Percentiles rank a stretch among this genome's conserved stretches.
Evolutionary conservation across 345 rosid species (phyloP).

Genomic region (Arabidopsis suecica): DNA sequence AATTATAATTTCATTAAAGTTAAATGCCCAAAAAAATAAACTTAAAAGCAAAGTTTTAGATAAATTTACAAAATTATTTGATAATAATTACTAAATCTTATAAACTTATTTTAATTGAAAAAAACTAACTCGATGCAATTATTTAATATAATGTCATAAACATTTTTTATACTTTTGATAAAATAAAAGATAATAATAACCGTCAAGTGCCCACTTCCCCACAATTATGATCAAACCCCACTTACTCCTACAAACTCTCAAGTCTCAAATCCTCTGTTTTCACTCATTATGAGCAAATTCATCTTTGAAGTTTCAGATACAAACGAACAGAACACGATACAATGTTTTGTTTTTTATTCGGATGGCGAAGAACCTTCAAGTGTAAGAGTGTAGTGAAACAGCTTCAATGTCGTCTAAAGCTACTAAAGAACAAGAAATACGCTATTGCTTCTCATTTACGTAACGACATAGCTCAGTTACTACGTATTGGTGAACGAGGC

Average conservation of each 20-base stretch:
- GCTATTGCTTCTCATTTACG: slow-evolving; percentile 62
- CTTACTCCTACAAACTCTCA: slow-evolving; percentile 36
- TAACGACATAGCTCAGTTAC: slow-evolving; percentile 67
- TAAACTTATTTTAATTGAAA: too few relatives aligned
- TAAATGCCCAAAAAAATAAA: too few relatives aligned
- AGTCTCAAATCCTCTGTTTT: slow-evolving; percentile 27
- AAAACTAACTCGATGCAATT: too few relatives aligned
- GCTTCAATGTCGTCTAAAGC: slow-evolving; percentile 63
- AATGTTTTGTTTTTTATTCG: slow-evolving; percentile 72
- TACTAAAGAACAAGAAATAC: slow-evolving; percentile 65
- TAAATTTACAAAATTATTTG: too few relatives aligned
- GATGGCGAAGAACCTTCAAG: slow-evolving; percentile 84
- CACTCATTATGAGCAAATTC: background rate
- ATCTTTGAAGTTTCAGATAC: background rate
- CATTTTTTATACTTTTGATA: background rate
- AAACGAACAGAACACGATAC: background rate
- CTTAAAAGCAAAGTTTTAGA: too few relatives aligned
- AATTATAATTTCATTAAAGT: too few relatives aligned
- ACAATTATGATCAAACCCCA: slow-evolving; percentile 29
- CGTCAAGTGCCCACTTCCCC: slow-evolving; percentile 30
- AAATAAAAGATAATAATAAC: slow-evolving; percentile 3
- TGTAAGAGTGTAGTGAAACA: slow-evolving; percentile 65
- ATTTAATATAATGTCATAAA: background rate
- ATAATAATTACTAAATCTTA: too few relatives aligned
- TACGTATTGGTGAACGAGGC: slow-evolving; percentile 58